A percentile compares a stretch with the other conserved stretches of the same genome.
These are phyloP conservation scores for Colletotrichum limetticola DNA, from an alignment of 2,329 filamentous ascomycete genomes.

Conservation along the genomic window DNA sequence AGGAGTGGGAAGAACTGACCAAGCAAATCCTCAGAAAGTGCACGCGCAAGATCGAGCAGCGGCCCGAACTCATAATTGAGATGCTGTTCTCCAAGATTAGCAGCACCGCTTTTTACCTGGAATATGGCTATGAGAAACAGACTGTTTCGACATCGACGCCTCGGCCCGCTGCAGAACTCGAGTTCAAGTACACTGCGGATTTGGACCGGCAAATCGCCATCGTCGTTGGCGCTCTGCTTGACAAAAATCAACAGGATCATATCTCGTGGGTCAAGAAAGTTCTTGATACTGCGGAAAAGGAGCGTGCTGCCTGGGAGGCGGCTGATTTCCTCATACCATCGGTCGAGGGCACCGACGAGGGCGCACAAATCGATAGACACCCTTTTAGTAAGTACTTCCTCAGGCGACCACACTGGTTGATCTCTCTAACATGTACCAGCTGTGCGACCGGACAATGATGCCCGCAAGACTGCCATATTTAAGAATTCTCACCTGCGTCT, in stretches of 20 bases:
- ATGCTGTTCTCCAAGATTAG: constrained; percentile 95
- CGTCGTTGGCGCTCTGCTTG: constrained; percentile 81
- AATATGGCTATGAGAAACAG: constrained; percentile 90
- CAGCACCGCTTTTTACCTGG: constrained; percentile 84
- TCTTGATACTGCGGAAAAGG: constrained; percentile 73
- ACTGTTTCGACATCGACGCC: constrained; percentile 69
- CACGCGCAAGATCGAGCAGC: constrained; percentile 84
- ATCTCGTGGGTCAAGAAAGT: constrained; percentile 85
- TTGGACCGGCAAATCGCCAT: constrained; percentile 80
- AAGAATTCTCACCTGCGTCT: constrained; percentile 90
- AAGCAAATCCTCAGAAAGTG: constrained; percentile 86
- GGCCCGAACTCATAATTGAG: constrained; percentile 88
- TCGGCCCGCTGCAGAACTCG: constrained; percentile 81
- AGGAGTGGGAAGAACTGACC: constrained; percentile 91
- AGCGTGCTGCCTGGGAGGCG: constrained; percentile 82
- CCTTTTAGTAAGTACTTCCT: constrained; percentile 60
- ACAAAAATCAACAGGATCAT: constrained; percentile 80
- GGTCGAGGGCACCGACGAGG: constrained; percentile 41
- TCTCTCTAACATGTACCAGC: constrained; percentile 53
- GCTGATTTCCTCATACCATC: constrained; percentile 70
- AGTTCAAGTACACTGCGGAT: constrained; percentile 79
- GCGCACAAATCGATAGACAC: constrained; percentile 42
- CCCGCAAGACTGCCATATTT: constrained; percentile 80
- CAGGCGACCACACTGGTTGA: not conserved
- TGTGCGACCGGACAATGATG: constrained; percentile 72